These are phyloP conservation scores for Tubosaeta sp. DNA, from an alignment of 768 basidiomycete genomes.

Conservation along the genomic window DNA sequence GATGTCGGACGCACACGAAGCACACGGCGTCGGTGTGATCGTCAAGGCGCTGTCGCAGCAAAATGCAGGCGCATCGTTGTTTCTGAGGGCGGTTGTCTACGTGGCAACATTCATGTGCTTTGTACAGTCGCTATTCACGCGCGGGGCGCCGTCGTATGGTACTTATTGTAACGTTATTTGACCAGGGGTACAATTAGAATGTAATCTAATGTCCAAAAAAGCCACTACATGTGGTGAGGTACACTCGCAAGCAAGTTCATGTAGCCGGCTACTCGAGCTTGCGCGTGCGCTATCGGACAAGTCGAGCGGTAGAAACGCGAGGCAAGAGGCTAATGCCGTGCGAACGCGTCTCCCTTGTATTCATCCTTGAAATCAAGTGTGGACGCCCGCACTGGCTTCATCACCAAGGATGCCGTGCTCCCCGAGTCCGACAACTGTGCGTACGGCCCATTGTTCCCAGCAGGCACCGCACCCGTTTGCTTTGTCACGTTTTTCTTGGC, in stretches of 20 bases:
- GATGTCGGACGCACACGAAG: conserved; percentile 8
- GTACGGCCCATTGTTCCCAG: conserved; percentile 16
- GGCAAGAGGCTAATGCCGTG: conserved; percentile 4
- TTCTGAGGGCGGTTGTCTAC: conserved; percentile 7
- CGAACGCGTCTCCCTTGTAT: conserved; percentile 15
- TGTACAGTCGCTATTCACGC: conserved; percentile 3
- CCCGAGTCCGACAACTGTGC: conserved; percentile 23
- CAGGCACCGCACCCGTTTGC: conserved; percentile 2
- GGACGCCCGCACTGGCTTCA: conserved; percentile 27
- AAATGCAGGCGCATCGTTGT: conserved; percentile 5
- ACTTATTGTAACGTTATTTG: not conserved
- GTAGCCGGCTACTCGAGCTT: conserved; percentile 34
- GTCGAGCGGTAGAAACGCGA: not conserved
- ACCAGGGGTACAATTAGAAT: conserved; percentile 1
- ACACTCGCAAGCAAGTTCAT: conserved; percentile 11
- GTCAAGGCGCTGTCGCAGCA: conserved; percentile 20
- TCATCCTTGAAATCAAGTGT: conserved; percentile 10
- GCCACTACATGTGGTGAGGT: not conserved
- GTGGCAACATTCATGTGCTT: conserved; percentile 1
- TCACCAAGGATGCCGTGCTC: conserved; percentile 26
- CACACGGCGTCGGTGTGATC: conserved; percentile 11
- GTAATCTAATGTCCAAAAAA: not conserved
- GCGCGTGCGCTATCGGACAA: conserved; percentile 13
- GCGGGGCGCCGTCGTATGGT: not conserved
- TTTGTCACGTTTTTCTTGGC: conserved; percentile 20